A percentile compares a stretch with the other conserved stretches of the same genome.
Evolutionary conservation across 2,329 filamentous ascomycete species (phyloP).

Genomic region (Decorospora gaudefroyi): DNA sequence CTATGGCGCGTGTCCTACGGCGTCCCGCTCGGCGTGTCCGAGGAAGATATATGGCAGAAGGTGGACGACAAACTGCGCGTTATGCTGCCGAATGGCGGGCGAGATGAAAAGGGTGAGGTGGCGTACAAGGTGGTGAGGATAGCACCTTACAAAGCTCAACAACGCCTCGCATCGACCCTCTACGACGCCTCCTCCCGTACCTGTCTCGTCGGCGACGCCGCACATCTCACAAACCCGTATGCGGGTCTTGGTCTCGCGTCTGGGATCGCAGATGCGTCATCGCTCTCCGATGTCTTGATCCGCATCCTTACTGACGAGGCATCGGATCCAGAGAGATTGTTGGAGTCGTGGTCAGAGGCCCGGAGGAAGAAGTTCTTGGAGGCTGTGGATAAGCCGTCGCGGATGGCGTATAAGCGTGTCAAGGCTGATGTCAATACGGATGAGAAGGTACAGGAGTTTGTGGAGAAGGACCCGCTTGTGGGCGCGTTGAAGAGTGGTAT

Average conservation of each 20-base stretch:
- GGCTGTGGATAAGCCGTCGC: slow-evolving; percentile 43
- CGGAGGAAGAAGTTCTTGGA: slow-evolving; percentile 43
- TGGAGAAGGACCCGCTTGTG: slow-evolving; percentile 36
- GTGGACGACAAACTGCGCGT: slow-evolving; percentile 36
- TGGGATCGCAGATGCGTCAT: slow-evolving; percentile 44
- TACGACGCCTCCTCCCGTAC: slow-evolving; percentile 27
- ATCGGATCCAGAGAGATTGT: slow-evolving; percentile 26
- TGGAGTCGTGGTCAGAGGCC: slow-evolving; percentile 44
- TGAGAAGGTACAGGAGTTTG: slow-evolving; percentile 30
- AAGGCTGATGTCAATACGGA: slow-evolving; percentile 32
- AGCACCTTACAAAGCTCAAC: slow-evolving; percentile 51
- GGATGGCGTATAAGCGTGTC: slow-evolving; percentile 37
- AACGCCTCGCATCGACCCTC: slow-evolving; percentile 43
- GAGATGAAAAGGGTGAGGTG: slow-evolving; percentile 17
- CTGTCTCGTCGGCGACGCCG: slow-evolving; percentile 48
- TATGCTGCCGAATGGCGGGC: slow-evolving; percentile 38
- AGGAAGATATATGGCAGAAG: slow-evolving; percentile 35
- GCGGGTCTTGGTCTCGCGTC: slow-evolving; percentile 44
- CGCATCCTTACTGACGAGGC: slow-evolving; percentile 30
- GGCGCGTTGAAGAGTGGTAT: slow-evolving; percentile 39
- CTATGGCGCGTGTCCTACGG: slow-evolving; percentile 53
- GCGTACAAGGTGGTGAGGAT: slow-evolving; percentile 42
- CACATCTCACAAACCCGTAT: slow-evolving; percentile 49
- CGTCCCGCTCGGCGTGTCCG: slow-evolving; percentile 35
- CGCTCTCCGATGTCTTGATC: slow-evolving; percentile 35